Conservation (phyloP, 331 rosid genomes). For the Acacia pycnantha region DNA sequence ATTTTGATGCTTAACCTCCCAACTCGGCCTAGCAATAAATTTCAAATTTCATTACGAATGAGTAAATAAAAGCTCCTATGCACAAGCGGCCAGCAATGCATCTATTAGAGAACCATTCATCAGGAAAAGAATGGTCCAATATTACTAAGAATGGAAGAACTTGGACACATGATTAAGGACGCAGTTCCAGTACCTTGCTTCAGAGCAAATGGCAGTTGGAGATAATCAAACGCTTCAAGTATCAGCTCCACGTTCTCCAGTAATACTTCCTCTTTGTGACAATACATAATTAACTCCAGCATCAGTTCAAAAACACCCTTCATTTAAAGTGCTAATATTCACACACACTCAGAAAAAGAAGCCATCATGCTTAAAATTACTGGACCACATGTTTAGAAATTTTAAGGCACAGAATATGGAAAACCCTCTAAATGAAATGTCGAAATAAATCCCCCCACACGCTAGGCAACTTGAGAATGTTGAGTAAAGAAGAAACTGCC, state of each 20-base stretch:
- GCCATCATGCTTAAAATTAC: neutral
- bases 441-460: neutral
- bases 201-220: slow-evolving; percentile 88
- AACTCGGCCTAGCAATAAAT: slow-evolving; percentile 63
- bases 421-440: neutral
- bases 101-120: slow-evolving; percentile 19
- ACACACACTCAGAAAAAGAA: neutral
- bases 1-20: slow-evolving; percentile 95
- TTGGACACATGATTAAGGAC: slow-evolving; percentile 5
- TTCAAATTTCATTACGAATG: slow-evolving; percentile 22
- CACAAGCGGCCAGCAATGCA: slow-evolving; percentile 12
- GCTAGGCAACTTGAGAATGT: neutral
- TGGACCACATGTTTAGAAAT: neutral
- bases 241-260: slow-evolving; percentile 91
- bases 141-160: slow-evolving; percentile 1
- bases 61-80: slow-evolving; percentile 22
- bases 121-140: neutral
- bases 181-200: slow-evolving; percentile 63
- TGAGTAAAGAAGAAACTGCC: neutral
- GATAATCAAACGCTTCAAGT: slow-evolving; percentile 95
- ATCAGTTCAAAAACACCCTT: slow-evolving; percentile 22
- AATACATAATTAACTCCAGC: slow-evolving; percentile 27
- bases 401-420: neutral
- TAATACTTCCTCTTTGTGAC: slow-evolving; percentile 69
- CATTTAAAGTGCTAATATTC: neutral